Evolutionary conservation across 768 basidiomycete genomes (phyloP).

Genomic region (Amanita exitialis): DNA sequence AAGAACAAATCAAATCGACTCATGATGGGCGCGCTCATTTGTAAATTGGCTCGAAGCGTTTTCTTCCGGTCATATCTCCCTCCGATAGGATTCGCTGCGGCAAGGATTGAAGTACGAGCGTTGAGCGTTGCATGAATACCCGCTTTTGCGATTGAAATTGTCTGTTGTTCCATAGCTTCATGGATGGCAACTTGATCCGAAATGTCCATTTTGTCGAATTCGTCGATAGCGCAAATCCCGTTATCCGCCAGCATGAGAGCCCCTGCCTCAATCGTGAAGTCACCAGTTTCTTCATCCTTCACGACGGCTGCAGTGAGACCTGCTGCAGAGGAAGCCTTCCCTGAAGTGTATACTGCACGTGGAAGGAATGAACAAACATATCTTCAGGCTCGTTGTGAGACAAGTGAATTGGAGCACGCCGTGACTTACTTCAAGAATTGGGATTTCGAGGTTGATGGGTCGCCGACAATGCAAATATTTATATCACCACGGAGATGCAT

Average conservation of each 20-base stretch:
- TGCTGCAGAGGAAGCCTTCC: slow-evolving; percentile 98
- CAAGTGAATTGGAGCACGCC: background rate
- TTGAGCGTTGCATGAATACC: slow-evolving; percentile 98
- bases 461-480: slow-evolving; percentile 97
- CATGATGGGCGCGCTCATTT: slow-evolving; percentile 99
- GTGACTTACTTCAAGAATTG: slow-evolving; percentile 88
- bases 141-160: slow-evolving; percentile 97
- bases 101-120: slow-evolving; percentile 93
- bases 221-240: slow-evolving; percentile 99
- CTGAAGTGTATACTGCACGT: slow-evolving; percentile 96
- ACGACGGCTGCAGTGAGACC: slow-evolving; percentile 98
- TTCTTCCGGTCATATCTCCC: slow-evolving; percentile 96
- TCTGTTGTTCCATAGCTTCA: slow-evolving; percentile 99
- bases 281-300: slow-evolving; percentile 96
- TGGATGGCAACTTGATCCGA: slow-evolving; percentile 98
- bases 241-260: slow-evolving; percentile 99
- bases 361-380: slow-evolving; percentile 98
- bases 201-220: slow-evolving; percentile 99
- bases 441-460: slow-evolving; percentile 95
- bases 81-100: slow-evolving; percentile 96
- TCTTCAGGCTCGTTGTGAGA: slow-evolving; percentile 28
- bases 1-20: slow-evolving; percentile 98
- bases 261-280: slow-evolving; percentile 98
- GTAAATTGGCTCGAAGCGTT: slow-evolving; percentile 82
- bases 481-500: slow-evolving; percentile 98